A percentile compares a stretch with the other conserved stretches of the same genome.
phyloP scores from a whole-genome alignment of 2,329 filamentous ascomycete genomes.

The Talaromyces sp. region DNA sequence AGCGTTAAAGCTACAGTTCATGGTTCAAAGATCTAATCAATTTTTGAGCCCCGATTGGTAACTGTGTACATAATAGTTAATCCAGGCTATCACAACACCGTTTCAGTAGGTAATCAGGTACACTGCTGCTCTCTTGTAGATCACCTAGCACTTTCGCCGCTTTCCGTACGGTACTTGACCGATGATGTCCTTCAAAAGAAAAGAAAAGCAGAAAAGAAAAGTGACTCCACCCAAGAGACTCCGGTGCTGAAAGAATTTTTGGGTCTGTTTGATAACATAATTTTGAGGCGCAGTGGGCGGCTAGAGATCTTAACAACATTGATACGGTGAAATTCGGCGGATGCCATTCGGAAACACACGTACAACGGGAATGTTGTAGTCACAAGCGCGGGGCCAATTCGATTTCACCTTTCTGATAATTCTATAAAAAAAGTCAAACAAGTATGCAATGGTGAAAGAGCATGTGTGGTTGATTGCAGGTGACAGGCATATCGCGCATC shows the following conservation, averaged over 20 bases:
- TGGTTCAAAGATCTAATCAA: neutral
- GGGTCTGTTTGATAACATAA: neutral
- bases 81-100: neutral
- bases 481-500: neutral
- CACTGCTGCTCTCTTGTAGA: neutral
- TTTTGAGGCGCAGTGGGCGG: constrained; percentile 2
- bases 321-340: neutral
- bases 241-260: neutral
- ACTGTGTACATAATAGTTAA: neutral
- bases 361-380: neutral
- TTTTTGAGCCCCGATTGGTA: neutral
- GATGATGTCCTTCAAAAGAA: neutral
- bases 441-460: neutral
- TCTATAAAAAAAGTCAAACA: neutral
- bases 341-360: neutral
- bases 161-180: neutral
- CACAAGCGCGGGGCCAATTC: neutral
- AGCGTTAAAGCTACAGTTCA: neutral
- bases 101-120: neutral
- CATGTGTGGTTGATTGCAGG: neutral
- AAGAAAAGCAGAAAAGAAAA: neutral
- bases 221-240: neutral
- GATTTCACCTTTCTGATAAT: neutral
- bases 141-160: neutral
- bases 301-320: neutral